Percentiles rank a stretch among this genome's conserved stretches.
phyloP scores from a whole-genome alignment of 2,329 filamentous ascomycete genomes.

The Xylaria sp. region DNA sequence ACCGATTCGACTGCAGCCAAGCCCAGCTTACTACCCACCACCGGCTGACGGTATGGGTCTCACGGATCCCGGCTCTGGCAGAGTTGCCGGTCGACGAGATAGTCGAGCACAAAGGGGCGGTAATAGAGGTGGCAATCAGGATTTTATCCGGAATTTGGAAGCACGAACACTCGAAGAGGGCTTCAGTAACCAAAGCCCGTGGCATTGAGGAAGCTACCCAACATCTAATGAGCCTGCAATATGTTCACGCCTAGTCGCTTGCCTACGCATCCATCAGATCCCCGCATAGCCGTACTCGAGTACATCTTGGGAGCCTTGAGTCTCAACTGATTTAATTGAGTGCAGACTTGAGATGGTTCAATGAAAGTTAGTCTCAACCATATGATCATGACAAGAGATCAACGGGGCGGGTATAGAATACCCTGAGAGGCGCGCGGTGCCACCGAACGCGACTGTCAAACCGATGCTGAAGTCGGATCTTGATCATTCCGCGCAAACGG shows the following conservation, averaged over 20 bases:
- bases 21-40: conserved; percentile 96
- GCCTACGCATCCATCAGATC: conserved; percentile 23
- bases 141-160: conserved; percentile 95
- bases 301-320: conserved; percentile 20
- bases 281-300: conserved; percentile 29
- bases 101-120: conserved; percentile 74
- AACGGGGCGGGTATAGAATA: conserved; percentile 24
- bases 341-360: conserved; percentile 1
- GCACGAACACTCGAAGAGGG: conserved; percentile 94
- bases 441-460: conserved; percentile 20
- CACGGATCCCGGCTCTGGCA: conserved; percentile 67
- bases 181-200: conserved; percentile 70
- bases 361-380: conserved; percentile 1
- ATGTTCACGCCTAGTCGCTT: conserved; percentile 22
- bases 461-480: conserved; percentile 9
- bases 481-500: conserved; percentile 3
- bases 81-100: conserved; percentile 75
- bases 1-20: conserved; percentile 93
- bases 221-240: conserved; percentile 26
- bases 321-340: conserved; percentile 4
- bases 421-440: conserved; percentile 21
- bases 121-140: conserved; percentile 71
- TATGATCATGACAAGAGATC: conserved; percentile 15
- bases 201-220: conserved; percentile 68
- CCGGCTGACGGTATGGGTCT: conserved; percentile 82